phyloP scores from a whole-genome alignment of 2,329 filamentous ascomycete species.

The Neopestalotiopsis sp. region DNA sequence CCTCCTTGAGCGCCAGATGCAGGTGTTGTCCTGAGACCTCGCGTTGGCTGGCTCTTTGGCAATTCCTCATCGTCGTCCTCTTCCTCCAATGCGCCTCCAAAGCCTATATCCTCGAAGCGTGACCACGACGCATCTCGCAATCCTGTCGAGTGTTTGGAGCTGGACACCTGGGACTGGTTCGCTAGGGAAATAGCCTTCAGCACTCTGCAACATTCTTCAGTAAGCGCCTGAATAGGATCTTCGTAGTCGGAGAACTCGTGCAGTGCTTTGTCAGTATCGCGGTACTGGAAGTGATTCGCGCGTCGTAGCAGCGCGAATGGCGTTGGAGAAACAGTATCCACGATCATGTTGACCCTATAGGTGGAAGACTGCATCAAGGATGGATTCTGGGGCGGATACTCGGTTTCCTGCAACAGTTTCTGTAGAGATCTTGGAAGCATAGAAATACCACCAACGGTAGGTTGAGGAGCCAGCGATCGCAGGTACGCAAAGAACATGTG shows the following conservation, averaged over 20 bases:
- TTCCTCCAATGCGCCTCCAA: slow-evolving; percentile 77
- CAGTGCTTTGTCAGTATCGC: slow-evolving; percentile 84
- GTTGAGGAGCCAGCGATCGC: slow-evolving; percentile 84
- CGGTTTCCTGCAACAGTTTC: slow-evolving; percentile 87
- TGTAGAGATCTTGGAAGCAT: slow-evolving; percentile 89
- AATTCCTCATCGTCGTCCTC: slow-evolving; percentile 69
- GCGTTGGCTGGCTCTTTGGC: slow-evolving; percentile 38
- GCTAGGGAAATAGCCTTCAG: slow-evolving; percentile 85
- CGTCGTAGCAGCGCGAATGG: slow-evolving; percentile 90
- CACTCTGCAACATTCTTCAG: slow-evolving; percentile 92
- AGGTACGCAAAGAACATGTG: slow-evolving; percentile 98
- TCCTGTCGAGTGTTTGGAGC: slow-evolving; percentile 72
- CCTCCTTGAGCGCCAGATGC: slow-evolving; percentile 66
- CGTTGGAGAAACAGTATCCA: slow-evolving; percentile 91
- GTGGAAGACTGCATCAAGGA: slow-evolving; percentile 79
- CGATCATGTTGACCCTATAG: slow-evolving; percentile 94
- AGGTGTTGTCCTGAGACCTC: slow-evolving; percentile 68
- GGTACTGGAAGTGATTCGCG: slow-evolving; percentile 94
- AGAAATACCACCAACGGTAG: slow-evolving; percentile 78
- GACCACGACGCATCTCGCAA: slow-evolving; percentile 92
- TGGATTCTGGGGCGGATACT: slow-evolving; percentile 87
- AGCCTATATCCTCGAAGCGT: slow-evolving; percentile 93
- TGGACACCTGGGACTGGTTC: slow-evolving; percentile 82
- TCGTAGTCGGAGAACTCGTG: slow-evolving; percentile 87
- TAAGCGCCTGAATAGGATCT: slow-evolving; percentile 85